phyloP scores from a whole-genome alignment of 495 filamentous ascomycete genomes.

The Aspergillus leporis region DNA sequence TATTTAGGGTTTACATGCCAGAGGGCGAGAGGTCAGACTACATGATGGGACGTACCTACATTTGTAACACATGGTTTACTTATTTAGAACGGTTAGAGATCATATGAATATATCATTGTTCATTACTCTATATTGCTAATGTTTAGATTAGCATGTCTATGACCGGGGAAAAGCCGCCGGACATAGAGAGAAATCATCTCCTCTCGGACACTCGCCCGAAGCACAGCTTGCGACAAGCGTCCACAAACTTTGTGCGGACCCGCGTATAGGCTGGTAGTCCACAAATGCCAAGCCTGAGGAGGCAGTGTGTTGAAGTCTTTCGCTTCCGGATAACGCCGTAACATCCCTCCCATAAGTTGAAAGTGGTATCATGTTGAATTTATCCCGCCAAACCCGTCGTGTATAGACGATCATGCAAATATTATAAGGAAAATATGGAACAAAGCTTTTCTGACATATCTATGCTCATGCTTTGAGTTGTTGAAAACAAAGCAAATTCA shows the following conservation, averaged over 20 bases:
- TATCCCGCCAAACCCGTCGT: constrained; percentile 47
- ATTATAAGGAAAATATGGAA: constrained; percentile 35
- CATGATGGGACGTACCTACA: too few relatives aligned
- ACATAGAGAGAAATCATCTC: constrained; percentile 9
- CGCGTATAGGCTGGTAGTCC: constrained; percentile 6
- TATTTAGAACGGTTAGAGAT: not conserved
- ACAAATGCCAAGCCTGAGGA: constrained; percentile 18
- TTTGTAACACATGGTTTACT: too few relatives aligned
- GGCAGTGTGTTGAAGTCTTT: constrained; percentile 44
- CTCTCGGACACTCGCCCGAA: constrained; percentile 15
- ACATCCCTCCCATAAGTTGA: constrained; percentile 50
- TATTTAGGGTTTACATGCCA: too few relatives aligned
- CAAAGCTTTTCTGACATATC: constrained; percentile 31
- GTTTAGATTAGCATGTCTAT: constrained; percentile 46
- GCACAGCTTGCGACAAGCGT: constrained; percentile 15
- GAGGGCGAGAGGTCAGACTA: too few relatives aligned
- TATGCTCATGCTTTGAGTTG: constrained; percentile 57
- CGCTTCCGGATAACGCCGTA: constrained; percentile 45
- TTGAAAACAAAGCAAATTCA: constrained; percentile 63
- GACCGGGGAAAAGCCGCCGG: not conserved
- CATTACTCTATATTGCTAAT: constrained; percentile 48
- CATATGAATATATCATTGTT: constrained; percentile 16
- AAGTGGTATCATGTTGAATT: constrained; percentile 60
- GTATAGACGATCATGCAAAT: constrained; percentile 45
- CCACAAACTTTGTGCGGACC: constrained; percentile 10